Conservation (phyloP, 2,329 filamentous ascomycete genomes). For the Aspergillus aculeatus region DNA sequence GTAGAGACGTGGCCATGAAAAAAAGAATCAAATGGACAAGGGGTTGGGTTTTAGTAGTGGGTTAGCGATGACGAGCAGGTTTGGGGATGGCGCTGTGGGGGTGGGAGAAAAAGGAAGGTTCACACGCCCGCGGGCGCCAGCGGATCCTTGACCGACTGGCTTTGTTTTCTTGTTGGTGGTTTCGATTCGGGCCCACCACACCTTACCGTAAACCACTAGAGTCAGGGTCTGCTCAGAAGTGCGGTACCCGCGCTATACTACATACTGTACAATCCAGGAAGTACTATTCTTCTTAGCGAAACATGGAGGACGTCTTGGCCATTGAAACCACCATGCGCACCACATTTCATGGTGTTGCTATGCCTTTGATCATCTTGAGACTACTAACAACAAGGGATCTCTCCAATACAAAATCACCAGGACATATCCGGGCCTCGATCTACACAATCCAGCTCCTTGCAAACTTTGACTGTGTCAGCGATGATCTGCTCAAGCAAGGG, state of each 20-base stretch:
- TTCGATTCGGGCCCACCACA: background rate
- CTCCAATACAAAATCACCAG: constrained; percentile 12
- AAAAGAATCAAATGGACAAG: background rate
- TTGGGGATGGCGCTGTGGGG: background rate
- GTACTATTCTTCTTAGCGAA: too few relatives aligned
- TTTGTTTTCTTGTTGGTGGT: too few relatives aligned
- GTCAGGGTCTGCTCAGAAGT: background rate
- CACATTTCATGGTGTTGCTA: too few relatives aligned
- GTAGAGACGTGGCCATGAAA: background rate
- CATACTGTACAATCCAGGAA: too few relatives aligned
- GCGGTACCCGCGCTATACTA: background rate
- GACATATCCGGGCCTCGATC: constrained; percentile 10
- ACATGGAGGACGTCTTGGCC: too few relatives aligned
- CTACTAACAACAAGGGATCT: too few relatives aligned
- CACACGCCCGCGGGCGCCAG: constrained; percentile 5
- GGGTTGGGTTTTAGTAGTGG: background rate
- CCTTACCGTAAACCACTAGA: background rate
- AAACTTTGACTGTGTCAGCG: constrained; percentile 14
- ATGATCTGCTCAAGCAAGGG: background rate
- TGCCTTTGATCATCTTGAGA: too few relatives aligned
- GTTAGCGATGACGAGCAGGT: background rate
- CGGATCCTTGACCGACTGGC: background rate
- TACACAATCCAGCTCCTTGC: constrained; percentile 21
- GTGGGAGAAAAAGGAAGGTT: constrained; percentile 16
- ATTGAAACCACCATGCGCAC: too few relatives aligned